Evolutionary conservation across 345 rosid genomes (phyloP), one percentile per base, ranked within the genome.

Genomic region (Aquilaria yunnanensis): DNA sequence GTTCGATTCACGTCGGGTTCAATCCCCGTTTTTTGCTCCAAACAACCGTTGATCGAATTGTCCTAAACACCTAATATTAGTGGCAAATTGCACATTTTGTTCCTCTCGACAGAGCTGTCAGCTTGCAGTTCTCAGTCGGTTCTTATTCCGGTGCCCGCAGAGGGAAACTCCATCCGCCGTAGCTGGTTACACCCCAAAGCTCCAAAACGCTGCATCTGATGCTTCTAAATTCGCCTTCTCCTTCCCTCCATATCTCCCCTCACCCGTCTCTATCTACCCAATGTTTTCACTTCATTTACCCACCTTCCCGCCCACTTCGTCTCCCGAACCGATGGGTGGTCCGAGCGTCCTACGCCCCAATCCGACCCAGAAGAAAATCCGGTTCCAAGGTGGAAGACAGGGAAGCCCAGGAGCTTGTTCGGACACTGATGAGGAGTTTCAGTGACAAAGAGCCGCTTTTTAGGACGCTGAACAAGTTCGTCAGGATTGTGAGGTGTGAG

Each of bases 1-100:
- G 92, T 85, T 92, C 88, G 89, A 87, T 87, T 87, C 83, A 86
- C 84, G 90, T 85, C 84, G 84, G 87, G 90, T 89, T 89, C 98
- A 85, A 76, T 37, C 43, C 6, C 43, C 5, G 6, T 37, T 1
- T 37, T 37, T 37, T 3, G 7, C 43, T 37, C 7, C 43, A 5
- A 37, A 1, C 5, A 37, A 37, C 5, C 2, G 8, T 5, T 2
- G 43, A 5, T 9, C 43, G 5, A 37, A 37, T 37, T 37, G 43
- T 37, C 8, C 43, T 5, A 37, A 37, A 37, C 43, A 37, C 6
- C 5, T 37, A 37, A 37, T 37, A 37, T 5, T 37, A 37, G 43
- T 37, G 8, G 7, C 8, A 37, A 37, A 37, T 23, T 37, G 43
- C 43, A 37, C 2, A 3, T 37, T 37, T 37, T 37, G 43, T 37